Conservation (phyloP, 805 yeast genomes). For the Saccharomycopsis selenospora region DNA sequence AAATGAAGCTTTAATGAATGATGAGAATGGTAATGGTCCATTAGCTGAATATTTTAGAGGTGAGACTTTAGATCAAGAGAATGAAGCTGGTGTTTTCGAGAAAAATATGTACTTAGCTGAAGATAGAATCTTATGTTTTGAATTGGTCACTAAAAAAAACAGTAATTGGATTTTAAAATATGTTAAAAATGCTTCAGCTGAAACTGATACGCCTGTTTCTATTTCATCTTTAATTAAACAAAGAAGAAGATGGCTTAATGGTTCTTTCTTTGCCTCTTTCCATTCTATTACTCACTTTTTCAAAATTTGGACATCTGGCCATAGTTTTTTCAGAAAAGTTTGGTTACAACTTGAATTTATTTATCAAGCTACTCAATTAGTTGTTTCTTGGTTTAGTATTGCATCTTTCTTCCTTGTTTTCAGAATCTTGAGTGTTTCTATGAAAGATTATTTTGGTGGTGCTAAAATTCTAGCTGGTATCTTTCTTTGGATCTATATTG, state of each 20-base stretch:
- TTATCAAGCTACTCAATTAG: constrained; percentile 65
- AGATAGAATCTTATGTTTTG: constrained; percentile 92
- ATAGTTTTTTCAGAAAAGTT: constrained; percentile 54
- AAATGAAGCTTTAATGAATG: constrained; percentile 65
- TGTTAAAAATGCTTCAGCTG: constrained; percentile 83
- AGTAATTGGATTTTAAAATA: constrained; percentile 75
- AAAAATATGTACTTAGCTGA: constrained; percentile 97
- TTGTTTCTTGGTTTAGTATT: constrained; percentile 88
- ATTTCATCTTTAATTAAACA: constrained; percentile 84
- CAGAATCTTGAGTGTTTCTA: constrained; percentile 73
- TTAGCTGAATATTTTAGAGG: constrained; percentile 88
- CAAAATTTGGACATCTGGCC: constrained; percentile 73
- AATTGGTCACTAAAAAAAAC: constrained; percentile 76
- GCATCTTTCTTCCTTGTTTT: constrained; percentile 88
- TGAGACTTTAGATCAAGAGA: constrained; percentile 64
- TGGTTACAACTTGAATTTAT: constrained; percentile 69
- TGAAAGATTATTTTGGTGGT: constrained; percentile 64
- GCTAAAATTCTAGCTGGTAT: constrained; percentile 74
- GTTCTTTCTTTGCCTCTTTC: constrained; percentile 90
- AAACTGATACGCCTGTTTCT: constrained; percentile 90
- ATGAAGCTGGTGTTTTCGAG: constrained; percentile 74
- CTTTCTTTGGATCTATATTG: constrained; percentile 78
- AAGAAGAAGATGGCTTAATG: constrained; percentile 94
- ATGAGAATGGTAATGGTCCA: constrained; percentile 72
- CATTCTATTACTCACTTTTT: constrained; percentile 76